These are phyloP conservation scores for Rubus idaeus DNA, from an alignment of 306 rosid species.

Conservation along the genomic window DNA sequence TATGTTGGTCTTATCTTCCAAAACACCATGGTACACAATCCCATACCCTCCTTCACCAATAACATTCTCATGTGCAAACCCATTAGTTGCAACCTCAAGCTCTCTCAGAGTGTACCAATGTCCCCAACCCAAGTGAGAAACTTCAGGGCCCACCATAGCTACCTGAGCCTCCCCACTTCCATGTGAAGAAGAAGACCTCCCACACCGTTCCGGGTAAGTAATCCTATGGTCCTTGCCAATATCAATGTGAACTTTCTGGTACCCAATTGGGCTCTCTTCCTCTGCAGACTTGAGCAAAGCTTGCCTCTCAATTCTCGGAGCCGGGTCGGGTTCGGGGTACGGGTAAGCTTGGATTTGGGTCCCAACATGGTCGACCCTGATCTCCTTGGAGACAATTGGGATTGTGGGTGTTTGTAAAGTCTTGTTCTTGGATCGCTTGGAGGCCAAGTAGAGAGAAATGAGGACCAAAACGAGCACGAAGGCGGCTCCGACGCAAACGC, in stretches of 20 bases:
- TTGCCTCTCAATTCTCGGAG: slow-evolving; percentile 36
- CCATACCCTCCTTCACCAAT: slow-evolving; percentile 94
- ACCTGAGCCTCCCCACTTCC: slow-evolving; percentile 57
- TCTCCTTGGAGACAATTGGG: slow-evolving; percentile 65
- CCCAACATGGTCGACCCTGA: slow-evolving; percentile 40
- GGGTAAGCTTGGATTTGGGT: slow-evolving; percentile 38
- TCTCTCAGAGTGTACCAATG: slow-evolving; percentile 92
- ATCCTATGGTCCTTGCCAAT: slow-evolving; percentile 79
- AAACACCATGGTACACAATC: slow-evolving; percentile 75
- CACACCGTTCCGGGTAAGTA: slow-evolving; percentile 58
- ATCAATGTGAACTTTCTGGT: slow-evolving; percentile 59
- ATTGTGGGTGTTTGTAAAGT: slow-evolving; percentile 39
- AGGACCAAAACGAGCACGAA: slow-evolving; percentile 69
- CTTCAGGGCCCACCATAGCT: slow-evolving; percentile 66
- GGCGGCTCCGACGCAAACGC: slow-evolving; percentile 66
- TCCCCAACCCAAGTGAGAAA: slow-evolving; percentile 96
- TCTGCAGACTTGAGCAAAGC: slow-evolving; percentile 47
- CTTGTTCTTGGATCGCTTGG: slow-evolving; percentile 58
- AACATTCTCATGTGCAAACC: slow-evolving; percentile 63
- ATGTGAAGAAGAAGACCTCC: slow-evolving; percentile 50
- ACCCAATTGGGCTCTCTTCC: slow-evolving; percentile 47
- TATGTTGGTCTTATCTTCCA: slow-evolving; percentile 60
- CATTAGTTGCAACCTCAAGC: slow-evolving; percentile 73
- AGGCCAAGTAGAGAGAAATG: slow-evolving; percentile 61
- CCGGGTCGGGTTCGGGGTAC: slow-evolving; percentile 47